Evolutionary conservation across 2,329 filamentous ascomycete species (phyloP).

Genomic region (Paraphaeosphaeria sporulosa): DNA sequence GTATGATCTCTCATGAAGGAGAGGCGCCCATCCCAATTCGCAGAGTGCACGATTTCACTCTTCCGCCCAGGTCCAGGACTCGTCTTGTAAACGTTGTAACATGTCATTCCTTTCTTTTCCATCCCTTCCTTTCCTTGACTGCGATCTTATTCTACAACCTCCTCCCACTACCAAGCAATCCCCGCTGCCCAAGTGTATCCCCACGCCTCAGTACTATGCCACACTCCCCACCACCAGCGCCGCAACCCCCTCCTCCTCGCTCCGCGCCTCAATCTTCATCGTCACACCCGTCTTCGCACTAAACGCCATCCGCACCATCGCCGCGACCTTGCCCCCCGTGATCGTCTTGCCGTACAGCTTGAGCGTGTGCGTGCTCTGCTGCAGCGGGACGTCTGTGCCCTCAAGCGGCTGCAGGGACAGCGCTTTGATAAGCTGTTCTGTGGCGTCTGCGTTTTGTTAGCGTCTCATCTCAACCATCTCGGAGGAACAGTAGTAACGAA

Average conservation of each 20-base stretch:
- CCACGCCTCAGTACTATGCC: conserved; percentile 59
- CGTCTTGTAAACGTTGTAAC: too few relatives aligned
- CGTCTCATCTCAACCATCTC: conserved; percentile 20
- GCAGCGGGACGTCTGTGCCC: conserved; percentile 89
- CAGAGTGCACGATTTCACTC: too few relatives aligned
- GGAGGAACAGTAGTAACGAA: not conserved
- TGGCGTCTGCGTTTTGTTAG: conserved; percentile 79
- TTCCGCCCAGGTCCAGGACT: too few relatives aligned
- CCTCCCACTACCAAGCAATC: not conserved
- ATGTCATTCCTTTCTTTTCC: too few relatives aligned
- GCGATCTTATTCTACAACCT: not conserved
- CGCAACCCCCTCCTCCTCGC: conserved; percentile 92
- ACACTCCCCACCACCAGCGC: conserved; percentile 84
- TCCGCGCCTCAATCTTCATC: conserved; percentile 90
- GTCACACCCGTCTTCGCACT: conserved; percentile 92
- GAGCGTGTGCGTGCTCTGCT: conserved; percentile 88
- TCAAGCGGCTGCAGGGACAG: conserved; percentile 93
- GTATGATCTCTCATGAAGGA: too few relatives aligned
- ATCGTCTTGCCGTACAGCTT: conserved; percentile 97
- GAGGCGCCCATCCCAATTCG: too few relatives aligned
- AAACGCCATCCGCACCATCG: conserved; percentile 89
- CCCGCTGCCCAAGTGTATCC: not conserved
- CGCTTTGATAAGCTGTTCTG: conserved; percentile 84
- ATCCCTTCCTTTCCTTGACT: too few relatives aligned
- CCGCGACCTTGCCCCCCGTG: conserved; percentile 85